These are phyloP conservation scores for Brettanomyces nanus DNA, from an alignment of 805 yeast species.

Conservation along the genomic window DNA sequence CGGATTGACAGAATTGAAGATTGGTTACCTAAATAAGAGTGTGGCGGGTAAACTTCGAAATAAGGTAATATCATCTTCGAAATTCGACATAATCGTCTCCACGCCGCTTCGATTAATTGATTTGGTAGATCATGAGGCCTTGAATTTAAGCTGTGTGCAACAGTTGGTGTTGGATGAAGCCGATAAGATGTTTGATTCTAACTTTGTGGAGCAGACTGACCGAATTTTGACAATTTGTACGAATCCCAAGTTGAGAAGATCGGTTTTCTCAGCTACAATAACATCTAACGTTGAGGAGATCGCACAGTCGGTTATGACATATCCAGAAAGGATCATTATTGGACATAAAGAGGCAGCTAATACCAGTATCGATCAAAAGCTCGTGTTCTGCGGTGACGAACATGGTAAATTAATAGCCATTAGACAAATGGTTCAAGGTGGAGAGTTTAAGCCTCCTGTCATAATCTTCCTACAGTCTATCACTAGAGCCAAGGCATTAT, in stretches of 20 bases:
- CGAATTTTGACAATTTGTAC: conserved; percentile 59
- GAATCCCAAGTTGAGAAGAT: conserved; percentile 46
- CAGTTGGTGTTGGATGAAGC: conserved; percentile 90
- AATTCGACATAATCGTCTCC: conserved; percentile 73
- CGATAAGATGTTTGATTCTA: conserved; percentile 81
- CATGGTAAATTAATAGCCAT: conserved; percentile 92
- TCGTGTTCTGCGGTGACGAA: conserved; percentile 85
- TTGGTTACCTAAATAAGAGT: conserved; percentile 64
- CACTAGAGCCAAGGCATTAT: conserved; percentile 88
- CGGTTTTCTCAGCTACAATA: conserved; percentile 91
- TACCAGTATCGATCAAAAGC: conserved; percentile 67
- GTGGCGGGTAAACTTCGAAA: conserved; percentile 60
- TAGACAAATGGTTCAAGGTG: conserved; percentile 75
- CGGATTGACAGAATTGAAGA: conserved; percentile 43
- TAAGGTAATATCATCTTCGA: conserved; percentile 47
- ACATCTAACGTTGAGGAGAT: conserved; percentile 89
- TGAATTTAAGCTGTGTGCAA: conserved; percentile 60
- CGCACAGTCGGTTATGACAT: conserved; percentile 77
- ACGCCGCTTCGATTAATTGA: conserved; percentile 89
- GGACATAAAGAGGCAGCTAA: conserved; percentile 95
- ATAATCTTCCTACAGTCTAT: conserved; percentile 88
- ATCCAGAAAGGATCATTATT: conserved; percentile 78
- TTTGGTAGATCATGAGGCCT: conserved; percentile 50
- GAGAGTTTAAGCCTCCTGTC: conserved; percentile 88
- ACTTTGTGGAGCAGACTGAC: conserved; percentile 88